Base-by-base conservation (phyloP, 177 flowering plant species). In the Vitis hybrid region DNA sequence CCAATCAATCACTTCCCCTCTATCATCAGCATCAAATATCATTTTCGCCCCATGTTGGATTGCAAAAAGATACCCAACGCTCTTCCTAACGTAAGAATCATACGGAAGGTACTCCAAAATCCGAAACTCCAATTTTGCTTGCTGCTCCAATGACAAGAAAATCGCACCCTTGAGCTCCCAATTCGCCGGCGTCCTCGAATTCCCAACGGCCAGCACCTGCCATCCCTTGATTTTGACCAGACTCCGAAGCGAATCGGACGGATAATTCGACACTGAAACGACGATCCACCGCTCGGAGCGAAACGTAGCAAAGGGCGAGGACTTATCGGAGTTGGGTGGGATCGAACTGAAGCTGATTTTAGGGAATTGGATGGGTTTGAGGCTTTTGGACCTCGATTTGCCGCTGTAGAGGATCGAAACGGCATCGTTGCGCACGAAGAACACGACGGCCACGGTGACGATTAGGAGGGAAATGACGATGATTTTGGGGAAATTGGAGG, bases 11-110 rank as follows among this genome's bases (percentile, higher is more conserved):
- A 95, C 90, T 32, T 93, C 90, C 2, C 90, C 97, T 1, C 98
- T 83, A 78, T 90, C 92, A 78, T 95, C 98, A 3, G 89, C 90
- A 60, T 95, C 99, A 55, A 85, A 93, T 71, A 95, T 90, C 82
- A 82, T 91, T 75, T 88, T 89, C 1, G 98, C 99, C 14, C 99
- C 99, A 60, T 95, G 98, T 65, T 95, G 99, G 65, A 95, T 92
- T 3, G 99, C 99, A 71, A 87, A 95, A 69, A 95, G 82, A 68
- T 91, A 95, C 26, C 99, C 99, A 62, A 89, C 89, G 56, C 66
- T 83, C 74, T 95, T 95, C 76, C 99, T 84, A 68, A 95, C 83
- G 72, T 80, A 88, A 4, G 99, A 95, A 86, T 89, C 88, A 65
- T 87, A 93, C 39, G 99, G 99, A 32, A 95, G 77, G 65, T 80